Evolutionary conservation across 192 early-diverging fungal genomes (phyloP).

Genomic region (Backusella mclennaniae): DNA sequence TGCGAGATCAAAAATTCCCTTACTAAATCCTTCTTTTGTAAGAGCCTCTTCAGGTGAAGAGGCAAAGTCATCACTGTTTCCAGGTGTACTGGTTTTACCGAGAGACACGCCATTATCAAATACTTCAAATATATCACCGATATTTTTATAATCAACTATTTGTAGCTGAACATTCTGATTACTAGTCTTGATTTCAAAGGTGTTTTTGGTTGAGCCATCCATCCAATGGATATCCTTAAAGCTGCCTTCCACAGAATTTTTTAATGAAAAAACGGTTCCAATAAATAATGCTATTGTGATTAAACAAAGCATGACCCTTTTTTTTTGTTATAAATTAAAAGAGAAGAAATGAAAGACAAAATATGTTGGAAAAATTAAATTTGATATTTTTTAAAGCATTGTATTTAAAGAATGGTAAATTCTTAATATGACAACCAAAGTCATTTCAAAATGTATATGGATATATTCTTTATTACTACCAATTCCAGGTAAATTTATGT

Average conservation of each 20-base stretch:
- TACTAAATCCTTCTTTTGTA: slow-evolving; percentile 21
- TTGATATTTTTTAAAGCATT: too few relatives aligned
- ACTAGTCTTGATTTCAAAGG: slow-evolving; percentile 15
- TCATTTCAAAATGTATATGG: too few relatives aligned
- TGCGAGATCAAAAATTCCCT: slow-evolving; percentile 18
- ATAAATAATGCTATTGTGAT: slow-evolving; percentile 10
- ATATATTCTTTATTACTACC: too few relatives aligned
- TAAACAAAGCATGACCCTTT: not conserved
- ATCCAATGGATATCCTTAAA: slow-evolving; percentile 24
- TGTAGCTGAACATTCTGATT: slow-evolving; percentile 17
- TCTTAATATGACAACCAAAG: too few relatives aligned
- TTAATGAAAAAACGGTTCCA: not conserved
- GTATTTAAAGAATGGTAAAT: too few relatives aligned
- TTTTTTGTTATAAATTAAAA: not conserved
- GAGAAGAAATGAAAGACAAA: too few relatives aligned
- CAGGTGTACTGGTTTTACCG: slow-evolving; percentile 8
- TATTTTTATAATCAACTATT: slow-evolving; percentile 31
- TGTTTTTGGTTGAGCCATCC: slow-evolving; percentile 8
- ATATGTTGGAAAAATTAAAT: too few relatives aligned
- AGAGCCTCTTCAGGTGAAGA: slow-evolving; percentile 29
- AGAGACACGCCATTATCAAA: slow-evolving; percentile 28
- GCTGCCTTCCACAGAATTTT: not conserved
- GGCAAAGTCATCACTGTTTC: slow-evolving; percentile 18
- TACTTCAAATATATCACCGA: slow-evolving; percentile 31
- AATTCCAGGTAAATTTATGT: too few relatives aligned